Evolutionary conservation across 2,329 filamentous ascomycete species (phyloP), one percentile per base, ranked within the genome.

Genomic region (Diplodia sapinea): DNA sequence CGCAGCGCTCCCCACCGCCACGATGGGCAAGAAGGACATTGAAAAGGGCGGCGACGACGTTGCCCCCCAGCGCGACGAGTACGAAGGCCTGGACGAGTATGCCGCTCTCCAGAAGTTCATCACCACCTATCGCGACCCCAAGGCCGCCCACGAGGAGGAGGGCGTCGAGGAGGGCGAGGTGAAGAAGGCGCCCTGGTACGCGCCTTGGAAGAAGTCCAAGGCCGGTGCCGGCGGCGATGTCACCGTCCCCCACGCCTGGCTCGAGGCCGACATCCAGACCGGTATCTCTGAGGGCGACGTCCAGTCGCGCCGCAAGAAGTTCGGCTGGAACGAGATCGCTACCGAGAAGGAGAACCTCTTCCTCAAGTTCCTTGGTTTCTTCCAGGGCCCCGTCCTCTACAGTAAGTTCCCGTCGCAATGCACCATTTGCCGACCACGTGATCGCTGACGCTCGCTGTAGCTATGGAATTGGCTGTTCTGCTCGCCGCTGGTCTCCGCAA

Each of bases 291-390:
- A 78, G 66, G 71, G 76, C 69, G 87, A 91, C 69, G 86, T 91
- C 66, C 89, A 91, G 74, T 74, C 75, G 63, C 86, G 90, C 74
- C 84, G 90, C 73, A 90, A 87, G 82, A 85, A 85, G 74, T 84
- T 83, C 72, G 90, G 90, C 69, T 91, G 81, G 82, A 92, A 92
- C 82, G 90, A 92, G 78, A 83, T 92, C 77, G 83, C 85, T 36
- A 87, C 88, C 38, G 90, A 92, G 82, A 91, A 91, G 84, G 88
- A 89, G 81, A 92, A 91, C 82, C 82, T 91, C 82, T 85, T 91
- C 78, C 78, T 89, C 77, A 89, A 92, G 82, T 92, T 92, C 82
- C 81, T 92, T 73, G 85, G 87, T 77, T 92, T 90, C 83, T 92
- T 92, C 85, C 87, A 83, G 72, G 90, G 90, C 75, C 90, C 90